Evolutionary conservation across 129 eudicot genomes (phyloP).

Genomic region (Artemisia argyi): DNA sequence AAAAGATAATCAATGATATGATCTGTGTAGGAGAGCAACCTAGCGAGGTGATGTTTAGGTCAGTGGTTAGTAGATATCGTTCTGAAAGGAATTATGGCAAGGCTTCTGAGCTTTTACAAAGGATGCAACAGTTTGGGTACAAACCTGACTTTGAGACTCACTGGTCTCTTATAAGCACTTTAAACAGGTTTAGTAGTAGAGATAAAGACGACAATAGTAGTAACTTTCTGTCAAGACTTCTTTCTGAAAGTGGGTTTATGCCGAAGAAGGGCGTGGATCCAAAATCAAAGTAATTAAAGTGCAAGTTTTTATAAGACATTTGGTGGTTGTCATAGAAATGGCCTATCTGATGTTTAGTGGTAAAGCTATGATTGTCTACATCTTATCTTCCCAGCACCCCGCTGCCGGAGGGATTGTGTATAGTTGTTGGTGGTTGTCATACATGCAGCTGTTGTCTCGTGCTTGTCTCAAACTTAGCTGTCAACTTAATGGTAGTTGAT

Average conservation of each 20-base stretch:
- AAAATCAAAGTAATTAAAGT: slow-evolving; percentile 25
- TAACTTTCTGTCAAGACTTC: slow-evolving; percentile 67
- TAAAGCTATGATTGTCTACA: no score
- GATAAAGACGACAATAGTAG: slow-evolving; percentile 28
- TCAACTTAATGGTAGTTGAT: no score
- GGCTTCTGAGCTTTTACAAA: slow-evolving; percentile 56
- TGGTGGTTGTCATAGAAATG: no score
- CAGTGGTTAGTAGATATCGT: slow-evolving; percentile 52
- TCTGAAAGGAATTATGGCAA: slow-evolving; percentile 50
- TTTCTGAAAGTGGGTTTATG: slow-evolving; percentile 63
- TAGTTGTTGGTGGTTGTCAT: not conserved
- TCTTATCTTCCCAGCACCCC: not conserved
- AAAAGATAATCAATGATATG: slow-evolving; percentile 48
- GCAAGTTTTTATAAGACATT: not conserved
- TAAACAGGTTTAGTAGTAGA: slow-evolving; percentile 51
- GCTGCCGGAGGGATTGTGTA: not conserved
- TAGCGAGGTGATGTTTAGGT: slow-evolving; percentile 49
- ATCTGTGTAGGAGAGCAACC: slow-evolving; percentile 53
- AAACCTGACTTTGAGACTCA: slow-evolving; percentile 86
- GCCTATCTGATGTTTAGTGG: no score
- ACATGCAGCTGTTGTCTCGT: no score
- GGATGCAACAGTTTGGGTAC: slow-evolving; percentile 74
- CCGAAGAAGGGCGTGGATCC: slow-evolving; percentile 25
- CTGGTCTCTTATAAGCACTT: slow-evolving; percentile 77
- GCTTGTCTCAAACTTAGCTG: no score